A percentile compares a stretch with the other conserved stretches of the same genome.
These are phyloP conservation scores for Alternaria rosae DNA, from an alignment of 2,329 filamentous ascomycete species.

Conservation along the genomic window DNA sequence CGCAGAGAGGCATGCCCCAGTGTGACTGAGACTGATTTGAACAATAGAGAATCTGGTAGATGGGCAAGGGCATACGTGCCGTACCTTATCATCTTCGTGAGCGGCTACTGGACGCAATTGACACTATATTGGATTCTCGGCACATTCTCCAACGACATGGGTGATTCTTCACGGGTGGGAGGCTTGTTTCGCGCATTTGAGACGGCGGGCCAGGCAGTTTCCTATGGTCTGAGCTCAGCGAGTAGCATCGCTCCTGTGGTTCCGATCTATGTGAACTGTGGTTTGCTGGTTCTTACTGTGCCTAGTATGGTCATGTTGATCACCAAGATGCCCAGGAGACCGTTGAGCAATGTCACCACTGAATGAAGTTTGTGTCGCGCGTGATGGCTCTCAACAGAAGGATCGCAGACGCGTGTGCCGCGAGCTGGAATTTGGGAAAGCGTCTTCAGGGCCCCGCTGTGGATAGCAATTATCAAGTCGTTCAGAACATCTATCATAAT, in stretches of 20 bases:
- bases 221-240: constrained; percentile 19
- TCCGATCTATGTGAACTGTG: constrained; percentile 15
- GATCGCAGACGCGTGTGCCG: neutral
- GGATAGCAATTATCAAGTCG: neutral
- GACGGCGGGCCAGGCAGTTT: constrained; percentile 14
- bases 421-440: too few relatives aligned
- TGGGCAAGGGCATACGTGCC: constrained; percentile 14
- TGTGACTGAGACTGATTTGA: neutral
- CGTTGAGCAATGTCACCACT: neutral
- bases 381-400: neutral
- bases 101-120: constrained; percentile 14
- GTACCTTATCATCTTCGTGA: constrained; percentile 11
- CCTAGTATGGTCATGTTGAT: constrained; percentile 15
- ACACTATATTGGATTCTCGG: constrained; percentile 18
- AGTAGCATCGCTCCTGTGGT: constrained; percentile 7
- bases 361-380: neutral
- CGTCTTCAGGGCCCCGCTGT: neutral
- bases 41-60: constrained; percentile 1
- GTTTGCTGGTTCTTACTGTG: constrained; percentile 6
- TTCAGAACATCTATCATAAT: neutral
- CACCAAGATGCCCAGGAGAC: constrained; percentile 9
- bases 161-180: constrained; percentile 7
- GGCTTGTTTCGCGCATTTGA: constrained; percentile 19
- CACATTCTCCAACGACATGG: constrained; percentile 10
- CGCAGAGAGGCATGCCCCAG: neutral